A percentile compares a stretch with the other conserved stretches of the same genome.
These are phyloP conservation scores for Phytophthora palmivora DNA, from an alignment of 352 stramenopile genomes.

Conservation along the genomic window DNA sequence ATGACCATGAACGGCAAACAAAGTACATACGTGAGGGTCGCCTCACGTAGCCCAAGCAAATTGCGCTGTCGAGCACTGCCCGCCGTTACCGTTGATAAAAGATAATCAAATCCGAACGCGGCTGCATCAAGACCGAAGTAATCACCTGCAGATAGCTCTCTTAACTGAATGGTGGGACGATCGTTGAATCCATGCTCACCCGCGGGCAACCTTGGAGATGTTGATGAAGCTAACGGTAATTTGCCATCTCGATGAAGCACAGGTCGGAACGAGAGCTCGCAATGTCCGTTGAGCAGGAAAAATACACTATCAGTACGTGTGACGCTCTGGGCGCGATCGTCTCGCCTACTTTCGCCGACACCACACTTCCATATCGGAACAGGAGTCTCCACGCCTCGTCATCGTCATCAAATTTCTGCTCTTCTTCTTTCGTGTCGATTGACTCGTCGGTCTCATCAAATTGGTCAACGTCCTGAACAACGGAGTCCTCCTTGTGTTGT, in stretches of 20 bases:
- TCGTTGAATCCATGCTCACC: not conserved
- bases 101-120: slow-evolving; percentile 48
- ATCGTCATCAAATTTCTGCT: not conserved
- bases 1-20: slow-evolving; percentile 41
- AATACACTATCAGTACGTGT: slow-evolving; percentile 19
- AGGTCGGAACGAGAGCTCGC: slow-evolving; percentile 30
- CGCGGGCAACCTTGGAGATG: slow-evolving; percentile 11
- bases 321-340: slow-evolving; percentile 13
- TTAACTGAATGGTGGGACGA: slow-evolving; percentile 24
- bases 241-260: slow-evolving; percentile 15
- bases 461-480: slow-evolving; percentile 3
- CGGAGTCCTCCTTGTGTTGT: not conserved
- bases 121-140: slow-evolving; percentile 58
- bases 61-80: slow-evolving; percentile 57
- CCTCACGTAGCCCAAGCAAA: slow-evolving; percentile 48
- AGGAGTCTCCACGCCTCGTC: slow-evolving; percentile 26
- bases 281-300: slow-evolving; percentile 37
- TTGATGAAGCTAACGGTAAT: slow-evolving; percentile 1
- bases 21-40: slow-evolving; percentile 44
- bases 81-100: slow-evolving; percentile 44
- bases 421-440: not conserved
- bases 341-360: slow-evolving; percentile 23
- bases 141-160: slow-evolving; percentile 44
- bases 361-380: slow-evolving; percentile 21
- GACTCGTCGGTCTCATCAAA: slow-evolving; percentile 12